A percentile compares a stretch with the other conserved stretches of the same genome.
Evolutionary conservation across 176 grass and related monocot genomes (phyloP).

Genomic region (Avena sativa): DNA sequence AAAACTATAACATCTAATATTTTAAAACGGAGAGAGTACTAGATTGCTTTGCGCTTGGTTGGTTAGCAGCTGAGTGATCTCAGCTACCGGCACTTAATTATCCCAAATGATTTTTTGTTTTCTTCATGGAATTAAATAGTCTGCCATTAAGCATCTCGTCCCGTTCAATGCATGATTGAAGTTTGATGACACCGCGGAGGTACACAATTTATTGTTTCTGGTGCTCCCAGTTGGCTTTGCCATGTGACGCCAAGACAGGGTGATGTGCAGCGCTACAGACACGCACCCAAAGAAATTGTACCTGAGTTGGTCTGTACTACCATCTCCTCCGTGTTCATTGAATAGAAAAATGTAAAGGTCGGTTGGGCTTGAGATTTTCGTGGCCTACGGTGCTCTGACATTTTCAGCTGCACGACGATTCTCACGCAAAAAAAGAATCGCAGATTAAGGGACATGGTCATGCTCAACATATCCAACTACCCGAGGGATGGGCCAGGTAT

Average conservation of each 20-base stretch:
- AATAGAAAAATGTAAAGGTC: too few relatives aligned
- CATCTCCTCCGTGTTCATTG: too few relatives aligned
- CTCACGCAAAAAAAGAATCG: not conserved
- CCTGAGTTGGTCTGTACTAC: too few relatives aligned
- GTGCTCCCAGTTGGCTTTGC: not conserved
- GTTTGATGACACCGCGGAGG: not conserved
- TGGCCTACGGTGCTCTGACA: not conserved
- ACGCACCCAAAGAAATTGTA: too few relatives aligned
- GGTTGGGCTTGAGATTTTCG: too few relatives aligned
- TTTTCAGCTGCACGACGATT: not conserved
- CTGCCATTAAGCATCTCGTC: not conserved
- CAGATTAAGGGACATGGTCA: not conserved
- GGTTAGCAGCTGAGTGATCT: not conserved
- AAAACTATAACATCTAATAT: too few relatives aligned
- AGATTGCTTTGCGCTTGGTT: too few relatives aligned
- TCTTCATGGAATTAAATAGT: not conserved
- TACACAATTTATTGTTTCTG: not conserved
- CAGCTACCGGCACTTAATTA: not conserved
- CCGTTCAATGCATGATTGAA: constrained; percentile 28
- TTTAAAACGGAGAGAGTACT: too few relatives aligned
- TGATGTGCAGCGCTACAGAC: constrained; percentile 14
- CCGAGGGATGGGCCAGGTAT: constrained; percentile 2
- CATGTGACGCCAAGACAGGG: constrained; percentile 22
- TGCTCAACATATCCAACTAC: not conserved
- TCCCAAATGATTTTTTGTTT: too few relatives aligned